Evolutionary conservation across 169 alveolate genomes (phyloP), one percentile per base, ranked within the genome.

Genomic region (Amoebophrya sp.): DNA sequence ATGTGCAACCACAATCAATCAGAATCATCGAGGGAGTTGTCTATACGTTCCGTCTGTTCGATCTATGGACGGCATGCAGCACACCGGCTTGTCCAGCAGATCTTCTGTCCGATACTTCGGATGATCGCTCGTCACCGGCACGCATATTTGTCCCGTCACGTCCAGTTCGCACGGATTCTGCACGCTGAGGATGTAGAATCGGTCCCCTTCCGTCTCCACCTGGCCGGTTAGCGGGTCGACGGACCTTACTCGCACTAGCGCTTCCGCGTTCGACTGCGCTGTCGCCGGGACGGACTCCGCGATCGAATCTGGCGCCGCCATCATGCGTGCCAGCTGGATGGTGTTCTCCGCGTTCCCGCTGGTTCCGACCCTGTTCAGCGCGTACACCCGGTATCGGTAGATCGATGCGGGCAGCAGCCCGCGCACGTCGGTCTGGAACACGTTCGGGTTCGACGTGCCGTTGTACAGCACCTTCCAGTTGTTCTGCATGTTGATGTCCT

Each of bases 331-430:
- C 78, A 58, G 34, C 34, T 58, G 78, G 23, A 58, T 58, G 34
- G 78, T 58, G 34, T 88, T 39, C 1, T 45, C 45, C 38, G 90
- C 40, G 38, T 20, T 88, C 20, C 38, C 58, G 90, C 90, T 88
- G 40, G 90, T 88, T 18, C 90, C 90, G 40, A 88, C 90, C 7
- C 90, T 38, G 50, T 88, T 88, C n/a, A 58, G 29, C 18, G 90
- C 90, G 70, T 88, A 88, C 29, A 88, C 70, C 7, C 70, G 34
- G 50, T 41, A 88, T 13, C 90, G 90, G 38, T 88, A 88, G 34
- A 58, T 41, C 39, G 31, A n/a, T 2, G 90, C 42, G 40, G 70
- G 45, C 0, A 58, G n/a, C 38, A 88, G 90, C 18, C 90, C 90
- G 23, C 90, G 50, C 45, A 88, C 45, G 1, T 41, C 90, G 45